These are phyloP conservation scores for Spathaspora sp. DNA, from an alignment of 805 yeast genomes.

Conservation along the genomic window DNA sequence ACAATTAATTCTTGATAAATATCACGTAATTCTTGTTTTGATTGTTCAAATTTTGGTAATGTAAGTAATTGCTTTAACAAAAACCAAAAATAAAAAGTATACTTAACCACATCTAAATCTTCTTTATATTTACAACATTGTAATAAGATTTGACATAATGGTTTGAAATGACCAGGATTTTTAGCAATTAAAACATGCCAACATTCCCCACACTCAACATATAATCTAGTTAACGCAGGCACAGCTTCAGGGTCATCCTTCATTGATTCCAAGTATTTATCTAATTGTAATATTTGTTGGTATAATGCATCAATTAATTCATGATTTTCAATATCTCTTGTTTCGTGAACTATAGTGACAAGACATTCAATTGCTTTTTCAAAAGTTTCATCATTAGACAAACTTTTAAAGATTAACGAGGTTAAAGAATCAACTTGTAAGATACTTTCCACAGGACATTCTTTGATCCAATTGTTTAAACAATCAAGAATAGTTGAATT, in stretches of 20 bases:
- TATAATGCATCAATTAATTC: constrained; percentile 64
- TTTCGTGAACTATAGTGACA: constrained; percentile 76
- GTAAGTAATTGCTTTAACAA: constrained; percentile 68
- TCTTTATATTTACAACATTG: constrained; percentile 70
- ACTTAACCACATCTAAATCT: constrained; percentile 85
- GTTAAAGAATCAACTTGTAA: constrained; percentile 62
- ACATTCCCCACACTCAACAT: constrained; percentile 90
- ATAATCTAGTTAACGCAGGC: constrained; percentile 69
- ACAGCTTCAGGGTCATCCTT: constrained; percentile 57
- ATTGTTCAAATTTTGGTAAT: constrained; percentile 52
- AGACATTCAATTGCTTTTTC: constrained; percentile 86
- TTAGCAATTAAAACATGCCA: constrained; percentile 88
- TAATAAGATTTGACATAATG: constrained; percentile 69
- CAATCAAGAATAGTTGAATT: constrained; percentile 59
- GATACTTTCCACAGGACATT: constrained; percentile 72
- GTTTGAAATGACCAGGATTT: constrained; percentile 63
- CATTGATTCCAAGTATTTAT: constrained; percentile 44
- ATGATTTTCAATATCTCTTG: constrained; percentile 67
- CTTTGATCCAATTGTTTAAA: constrained; percentile 87
- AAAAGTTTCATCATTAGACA: constrained; percentile 65
- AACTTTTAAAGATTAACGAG: constrained; percentile 56
- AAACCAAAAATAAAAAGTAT: constrained; percentile 92
- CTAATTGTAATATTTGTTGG: constrained; percentile 61
- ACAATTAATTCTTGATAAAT: constrained; percentile 56
- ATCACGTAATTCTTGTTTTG: constrained; percentile 48